These are phyloP conservation scores for Cladosporium cucumerinum DNA, from an alignment of 2,329 filamentous ascomycete genomes.

Conservation along the genomic window DNA sequence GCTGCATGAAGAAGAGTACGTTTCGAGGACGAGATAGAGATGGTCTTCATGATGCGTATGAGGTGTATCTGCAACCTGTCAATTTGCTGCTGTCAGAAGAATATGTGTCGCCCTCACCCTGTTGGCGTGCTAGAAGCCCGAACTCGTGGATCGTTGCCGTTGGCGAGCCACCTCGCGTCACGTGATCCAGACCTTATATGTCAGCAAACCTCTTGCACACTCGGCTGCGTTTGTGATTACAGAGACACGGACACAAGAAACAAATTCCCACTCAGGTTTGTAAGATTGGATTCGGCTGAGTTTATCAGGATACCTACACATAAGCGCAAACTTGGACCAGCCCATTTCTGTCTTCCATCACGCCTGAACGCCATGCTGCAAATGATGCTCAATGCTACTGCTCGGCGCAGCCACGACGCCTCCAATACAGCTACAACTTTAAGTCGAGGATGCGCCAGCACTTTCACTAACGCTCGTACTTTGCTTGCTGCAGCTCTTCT, in stretches of 20 bases:
- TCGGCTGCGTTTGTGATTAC: neutral
- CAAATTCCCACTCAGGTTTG: neutral
- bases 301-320: neutral
- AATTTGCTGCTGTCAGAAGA: neutral
- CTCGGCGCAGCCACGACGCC: neutral
- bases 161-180: neutral
- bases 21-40: neutral
- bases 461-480: neutral
- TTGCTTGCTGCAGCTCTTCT: slow-evolving; percentile 20
- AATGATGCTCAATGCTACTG: slow-evolving; percentile 1
- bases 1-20: neutral
- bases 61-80: neutral
- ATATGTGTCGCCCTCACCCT: neutral
- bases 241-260: neutral
- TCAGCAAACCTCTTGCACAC: neutral
- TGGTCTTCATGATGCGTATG: neutral
- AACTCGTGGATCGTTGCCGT: neutral
- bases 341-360: neutral
- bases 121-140: neutral
- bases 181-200: neutral
- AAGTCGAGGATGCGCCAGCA: neutral
- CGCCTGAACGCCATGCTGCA: slow-evolving; percentile 15
- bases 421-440: neutral
- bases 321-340: neutral
- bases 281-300: neutral